These are phyloP conservation scores for Coemansia sp. DNA, from an alignment of 192 early-diverging fungal species.

Conservation along the genomic window DNA sequence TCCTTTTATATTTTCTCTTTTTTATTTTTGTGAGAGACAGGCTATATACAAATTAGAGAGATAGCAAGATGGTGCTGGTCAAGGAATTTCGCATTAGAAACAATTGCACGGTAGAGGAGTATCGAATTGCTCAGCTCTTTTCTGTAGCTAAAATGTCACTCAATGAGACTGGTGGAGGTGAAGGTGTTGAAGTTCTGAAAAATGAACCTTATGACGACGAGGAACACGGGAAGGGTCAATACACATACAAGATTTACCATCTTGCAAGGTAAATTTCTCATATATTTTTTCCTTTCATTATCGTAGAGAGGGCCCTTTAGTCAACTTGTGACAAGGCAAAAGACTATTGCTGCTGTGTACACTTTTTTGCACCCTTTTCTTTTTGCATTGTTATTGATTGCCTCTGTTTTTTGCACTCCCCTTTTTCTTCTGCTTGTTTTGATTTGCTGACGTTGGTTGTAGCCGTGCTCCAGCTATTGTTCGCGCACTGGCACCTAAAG, in stretches of 20 bases:
- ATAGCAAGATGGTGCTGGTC: slow-evolving; percentile 58
- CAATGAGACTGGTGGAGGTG: slow-evolving; percentile 75
- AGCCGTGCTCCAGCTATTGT: slow-evolving; percentile 64
- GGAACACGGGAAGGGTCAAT: slow-evolving; percentile 71
- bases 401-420: slow-evolving; percentile 1
- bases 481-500: slow-evolving; percentile 62
- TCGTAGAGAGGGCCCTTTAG: no score
- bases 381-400: background rate
- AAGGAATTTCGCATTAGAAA: slow-evolving; percentile 76
- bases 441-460: slow-evolving; percentile 7
- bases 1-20: background rate
- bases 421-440: slow-evolving; percentile 1
- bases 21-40: background rate
- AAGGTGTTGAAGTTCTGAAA: slow-evolving; percentile 74
- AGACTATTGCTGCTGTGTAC: no score
- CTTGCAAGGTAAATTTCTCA: slow-evolving; percentile 34
- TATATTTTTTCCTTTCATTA: no score
- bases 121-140: slow-evolving; percentile 75
- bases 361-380: no score
- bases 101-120: slow-evolving; percentile 73
- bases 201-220: slow-evolving; percentile 76
- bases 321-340: no score
- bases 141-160: slow-evolving; percentile 74
- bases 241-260: slow-evolving; percentile 75
- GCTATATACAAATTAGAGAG: background rate